Evolutionary conservation across 2,329 filamentous ascomycete species (phyloP).

Genomic region (Fusarium siculi): DNA sequence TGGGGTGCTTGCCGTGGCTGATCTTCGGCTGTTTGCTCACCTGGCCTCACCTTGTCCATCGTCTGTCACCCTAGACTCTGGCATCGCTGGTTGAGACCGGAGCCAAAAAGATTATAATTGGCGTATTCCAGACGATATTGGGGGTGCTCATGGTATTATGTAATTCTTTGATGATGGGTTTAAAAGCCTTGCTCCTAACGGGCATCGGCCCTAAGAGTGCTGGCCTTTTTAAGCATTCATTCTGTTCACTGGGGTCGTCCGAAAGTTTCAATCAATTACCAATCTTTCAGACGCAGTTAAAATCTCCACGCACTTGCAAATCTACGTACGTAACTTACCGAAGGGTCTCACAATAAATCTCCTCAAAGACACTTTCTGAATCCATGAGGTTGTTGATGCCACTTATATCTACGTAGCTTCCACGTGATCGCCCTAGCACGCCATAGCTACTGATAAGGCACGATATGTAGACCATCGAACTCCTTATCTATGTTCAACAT

Average conservation of each 20-base stretch:
- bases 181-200: not conserved
- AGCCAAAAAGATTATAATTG: not conserved
- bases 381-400: accelerated
- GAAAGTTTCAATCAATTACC: accelerated
- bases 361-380: accelerated
- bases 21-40: constrained; percentile 41
- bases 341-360: no score
- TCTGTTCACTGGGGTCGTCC: no score
- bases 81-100: not conserved
- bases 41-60: not conserved
- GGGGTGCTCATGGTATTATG: accelerated
- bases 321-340: no score
- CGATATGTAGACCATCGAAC: not conserved
- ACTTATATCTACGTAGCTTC: not conserved
- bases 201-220: no score
- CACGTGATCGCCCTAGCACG: constrained; percentile 28
- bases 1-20: constrained; percentile 40
- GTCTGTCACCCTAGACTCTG: not conserved
- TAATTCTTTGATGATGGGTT: accelerated
- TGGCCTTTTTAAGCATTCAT: no score
- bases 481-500: not conserved
- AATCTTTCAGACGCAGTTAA: accelerated
- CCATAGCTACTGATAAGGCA: constrained; percentile 11
- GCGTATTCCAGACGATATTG: accelerated
- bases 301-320: accelerated